A percentile compares a stretch with the other conserved stretches of the same genome.
Conservation (phyloP, 2,329 filamentous ascomycete species). For the Tolypocladium tundrense region DNA sequence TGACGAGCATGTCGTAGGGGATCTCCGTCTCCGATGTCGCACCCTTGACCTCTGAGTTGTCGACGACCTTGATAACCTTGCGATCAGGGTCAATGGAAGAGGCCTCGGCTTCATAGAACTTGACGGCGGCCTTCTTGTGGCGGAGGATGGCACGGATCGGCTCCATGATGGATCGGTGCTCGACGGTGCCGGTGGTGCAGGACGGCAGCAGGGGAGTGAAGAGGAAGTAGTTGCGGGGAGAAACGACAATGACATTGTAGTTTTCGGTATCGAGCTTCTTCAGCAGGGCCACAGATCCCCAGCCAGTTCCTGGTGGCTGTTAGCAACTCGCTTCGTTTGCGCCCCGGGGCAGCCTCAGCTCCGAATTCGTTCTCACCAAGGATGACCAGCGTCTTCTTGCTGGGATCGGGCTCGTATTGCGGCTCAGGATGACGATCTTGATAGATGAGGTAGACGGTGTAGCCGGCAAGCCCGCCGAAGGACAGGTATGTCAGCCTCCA, state of each 20-base stretch:
- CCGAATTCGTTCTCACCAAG: constrained; percentile 53
- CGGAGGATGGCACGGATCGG: constrained; percentile 91
- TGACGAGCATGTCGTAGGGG: constrained; percentile 94
- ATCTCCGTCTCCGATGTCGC: constrained; percentile 75
- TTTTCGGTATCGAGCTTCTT: constrained; percentile 99
- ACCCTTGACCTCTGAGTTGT: constrained; percentile 89
- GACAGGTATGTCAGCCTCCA: constrained; percentile 79
- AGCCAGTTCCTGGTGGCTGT: constrained; percentile 66
- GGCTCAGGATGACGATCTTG: constrained; percentile 69
- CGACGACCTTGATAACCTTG: constrained; percentile 79
- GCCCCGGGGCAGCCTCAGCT: not conserved
- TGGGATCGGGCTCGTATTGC: constrained; percentile 69
- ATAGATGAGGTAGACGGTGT: constrained; percentile 74
- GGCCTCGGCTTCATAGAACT: constrained; percentile 96
- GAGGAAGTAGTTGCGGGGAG: constrained; percentile 98
- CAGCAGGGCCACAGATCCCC: constrained; percentile 88
- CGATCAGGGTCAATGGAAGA: constrained; percentile 90
- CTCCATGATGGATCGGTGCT: constrained; percentile 99
- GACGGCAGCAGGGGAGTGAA: constrained; percentile 96
- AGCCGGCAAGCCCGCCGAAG: constrained; percentile 56
- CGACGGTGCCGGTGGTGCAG: constrained; percentile 93
- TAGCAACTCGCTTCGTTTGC: not conserved
- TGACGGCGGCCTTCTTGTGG: constrained; percentile 86
- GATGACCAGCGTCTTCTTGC: constrained; percentile 94
- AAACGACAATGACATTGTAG: constrained; percentile 98